Evolutionary conservation across 768 basidiomycete species (phyloP), one percentile per base, ranked within the genome.

Genomic region (Podaxis rugospora): DNA sequence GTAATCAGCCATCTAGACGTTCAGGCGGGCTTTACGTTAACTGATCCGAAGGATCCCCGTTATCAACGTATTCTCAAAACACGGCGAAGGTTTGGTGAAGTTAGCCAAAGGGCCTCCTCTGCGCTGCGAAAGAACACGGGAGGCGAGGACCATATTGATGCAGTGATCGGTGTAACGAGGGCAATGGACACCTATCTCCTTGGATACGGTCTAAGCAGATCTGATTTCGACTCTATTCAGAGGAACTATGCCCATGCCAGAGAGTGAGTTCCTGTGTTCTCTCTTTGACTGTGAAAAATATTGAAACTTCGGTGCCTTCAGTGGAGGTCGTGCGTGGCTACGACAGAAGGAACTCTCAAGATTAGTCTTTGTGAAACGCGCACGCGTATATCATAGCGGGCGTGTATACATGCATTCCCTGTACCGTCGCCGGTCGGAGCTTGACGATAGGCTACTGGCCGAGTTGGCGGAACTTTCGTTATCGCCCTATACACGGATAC

Each of bases 91-190:
- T 90, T 90, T 65, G 93, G 91, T 2, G 72, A 83, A 37, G 74
- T 92, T 10, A 72, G 92, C 39, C 85, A 90, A 62, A 74, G 74
- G 35, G 93, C 92, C 1, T 86, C 93, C 1, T 76, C 74, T 21
- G 78, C 84, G 14, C 74, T 94, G 40, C 83, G 85, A 39, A 80
- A 82, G 66, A 80, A 82, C 46, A 82, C 78, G 11, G 83, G 81
- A 47, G 85, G 83, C 36, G 92, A 93, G 71, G 91, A 93, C 69
- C 90, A 92, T 63, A 89, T 92, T 47, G 95, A 98, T 70, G 89
- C 92, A 4, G 85, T 96, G 35, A 81, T 92, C 36, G 78, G 78
- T 39, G 83, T 92, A 16, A 82, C 86, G 23, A 85, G 85, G 50
- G 87, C 86, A 3, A 87, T 93, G 47, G 92, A 93, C 64, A 83